Percentiles rank a stretch among this genome's conserved stretches.
phyloP scores from a whole-genome alignment of 2,329 filamentous ascomycete genomes.

The Curvularia lunata region DNA sequence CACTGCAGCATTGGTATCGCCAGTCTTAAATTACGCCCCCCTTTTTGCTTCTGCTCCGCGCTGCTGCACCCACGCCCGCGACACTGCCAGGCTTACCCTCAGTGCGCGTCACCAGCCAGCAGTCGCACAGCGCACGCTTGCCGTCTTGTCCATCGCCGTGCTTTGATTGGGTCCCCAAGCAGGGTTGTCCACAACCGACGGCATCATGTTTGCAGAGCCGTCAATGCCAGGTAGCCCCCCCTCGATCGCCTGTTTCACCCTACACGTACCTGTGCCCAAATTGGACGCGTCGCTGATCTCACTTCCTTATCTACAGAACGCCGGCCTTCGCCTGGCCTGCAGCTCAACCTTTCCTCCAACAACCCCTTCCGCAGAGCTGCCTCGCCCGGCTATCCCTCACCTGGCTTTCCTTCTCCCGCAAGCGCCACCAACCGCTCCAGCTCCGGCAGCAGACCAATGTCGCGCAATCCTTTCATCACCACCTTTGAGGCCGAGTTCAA shows the following conservation, averaged over 20 bases:
- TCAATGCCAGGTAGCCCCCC: conserved; percentile 51
- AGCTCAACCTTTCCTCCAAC: conserved; percentile 73
- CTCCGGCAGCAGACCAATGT: conserved; percentile 70
- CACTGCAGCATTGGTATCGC: conserved; percentile 39
- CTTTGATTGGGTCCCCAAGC: conserved; percentile 43
- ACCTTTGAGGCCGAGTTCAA: conserved; percentile 54
- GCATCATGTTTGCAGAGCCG: conserved; percentile 52
- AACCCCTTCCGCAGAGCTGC: conserved; percentile 78
- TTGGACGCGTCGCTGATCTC: conserved; percentile 34
- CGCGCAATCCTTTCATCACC: conserved; percentile 79
- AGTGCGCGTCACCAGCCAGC: conserved; percentile 34
- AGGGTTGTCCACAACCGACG: conserved; percentile 41
- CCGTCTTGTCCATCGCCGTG: conserved; percentile 31
- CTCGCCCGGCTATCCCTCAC: conserved; percentile 57
- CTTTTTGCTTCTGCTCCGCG: conserved; percentile 18
- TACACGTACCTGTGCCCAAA: conserved; percentile 35
- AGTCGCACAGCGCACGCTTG: conserved; percentile 26
- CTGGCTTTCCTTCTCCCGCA: conserved; percentile 46
- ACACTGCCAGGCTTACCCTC: conserved; percentile 25
- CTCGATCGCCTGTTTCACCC: conserved; percentile 46
- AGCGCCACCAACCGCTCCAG: conserved; percentile 48
- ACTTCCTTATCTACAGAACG: conserved; percentile 48
- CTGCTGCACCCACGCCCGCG: conserved; percentile 10
- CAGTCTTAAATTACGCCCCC: conserved; percentile 39
- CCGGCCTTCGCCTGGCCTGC: conserved; percentile 61